phyloP scores from a whole-genome alignment of 2,329 filamentous ascomycete species.

The Trichoderma brevicompactum region DNA sequence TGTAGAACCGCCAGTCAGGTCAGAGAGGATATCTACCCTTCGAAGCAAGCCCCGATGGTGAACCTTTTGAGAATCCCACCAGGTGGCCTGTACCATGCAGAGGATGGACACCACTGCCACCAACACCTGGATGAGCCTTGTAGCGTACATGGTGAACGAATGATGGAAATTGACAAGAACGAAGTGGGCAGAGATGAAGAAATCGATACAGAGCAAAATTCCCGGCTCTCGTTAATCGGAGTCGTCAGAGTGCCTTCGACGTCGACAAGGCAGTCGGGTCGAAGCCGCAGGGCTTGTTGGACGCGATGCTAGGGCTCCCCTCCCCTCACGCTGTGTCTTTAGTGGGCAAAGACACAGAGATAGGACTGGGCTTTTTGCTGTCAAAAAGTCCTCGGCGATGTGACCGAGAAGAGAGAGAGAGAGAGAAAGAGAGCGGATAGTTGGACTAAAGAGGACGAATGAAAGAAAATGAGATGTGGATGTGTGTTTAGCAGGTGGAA shows the following conservation, averaged over 20 bases:
- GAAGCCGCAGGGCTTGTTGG: slow-evolving; percentile 8
- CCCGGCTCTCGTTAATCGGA: slow-evolving; percentile 6
- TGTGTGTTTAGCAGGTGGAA: neutral
- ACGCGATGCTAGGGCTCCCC: slow-evolving; percentile 1
- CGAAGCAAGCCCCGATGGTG: slow-evolving; percentile 28
- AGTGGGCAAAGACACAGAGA: neutral
- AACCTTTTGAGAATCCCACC: slow-evolving; percentile 35
- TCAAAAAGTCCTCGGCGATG: slow-evolving; percentile 4
- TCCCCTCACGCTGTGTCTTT: slow-evolving; percentile 2
- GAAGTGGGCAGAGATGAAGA: neutral
- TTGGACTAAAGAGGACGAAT: slow-evolving; percentile 3
- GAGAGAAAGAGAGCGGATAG: slow-evolving; percentile 25
- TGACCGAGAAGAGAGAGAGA: slow-evolving; percentile 13
- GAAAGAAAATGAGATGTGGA: slow-evolving; percentile 1
- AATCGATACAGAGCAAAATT: slow-evolving; percentile 7
- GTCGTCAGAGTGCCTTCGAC: slow-evolving; percentile 13
- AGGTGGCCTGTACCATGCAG: slow-evolving; percentile 51
- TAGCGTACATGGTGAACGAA: slow-evolving; percentile 51
- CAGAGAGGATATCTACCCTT: slow-evolving; percentile 1
- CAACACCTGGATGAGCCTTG: slow-evolving; percentile 52
- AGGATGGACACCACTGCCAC: slow-evolving; percentile 54
- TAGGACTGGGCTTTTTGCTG: neutral
- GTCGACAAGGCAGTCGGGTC: slow-evolving; percentile 19
- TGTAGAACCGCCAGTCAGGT: neutral
- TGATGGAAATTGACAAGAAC: neutral